Conservation (phyloP, 345 rosid genomes). For the Fremontodendron californicum region DNA sequence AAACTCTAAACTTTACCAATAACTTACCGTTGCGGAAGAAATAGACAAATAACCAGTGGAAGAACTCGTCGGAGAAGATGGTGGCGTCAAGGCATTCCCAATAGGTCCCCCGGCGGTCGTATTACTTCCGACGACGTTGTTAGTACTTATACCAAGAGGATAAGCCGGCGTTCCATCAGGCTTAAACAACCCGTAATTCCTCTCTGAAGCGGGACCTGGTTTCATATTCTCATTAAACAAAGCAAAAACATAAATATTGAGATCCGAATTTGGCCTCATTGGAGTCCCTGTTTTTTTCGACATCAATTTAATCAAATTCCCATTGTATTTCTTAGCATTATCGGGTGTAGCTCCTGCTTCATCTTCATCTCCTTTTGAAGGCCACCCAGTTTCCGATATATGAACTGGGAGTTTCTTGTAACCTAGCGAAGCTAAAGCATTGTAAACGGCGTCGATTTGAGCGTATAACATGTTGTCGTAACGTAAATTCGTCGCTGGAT, state of each 20-base stretch:
- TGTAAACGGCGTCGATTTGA: conserved; percentile 83
- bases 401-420: conserved; percentile 56
- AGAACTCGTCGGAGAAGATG: conserved; percentile 26
- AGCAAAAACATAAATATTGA: conserved; percentile 71
- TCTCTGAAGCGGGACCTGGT: conserved; percentile 91
- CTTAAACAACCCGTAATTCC: conserved; percentile 89
- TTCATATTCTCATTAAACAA: conserved; percentile 92
- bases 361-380: conserved; percentile 81
- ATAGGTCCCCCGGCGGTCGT: conserved; percentile 13
- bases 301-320: conserved; percentile 65
- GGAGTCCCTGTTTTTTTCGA: conserved; percentile 75
- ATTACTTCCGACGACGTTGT: background rate
- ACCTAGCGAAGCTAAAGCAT: conserved; percentile 63
- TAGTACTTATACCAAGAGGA: conserved; percentile 34
- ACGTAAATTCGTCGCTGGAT: conserved; percentile 59
- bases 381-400: conserved; percentile 99
- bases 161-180: conserved; percentile 84
- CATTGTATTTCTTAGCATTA: conserved; percentile 81
- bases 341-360: conserved; percentile 80
- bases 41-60: conserved; percentile 50
- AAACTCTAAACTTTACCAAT: background rate
- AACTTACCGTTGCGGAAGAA: conserved; percentile 41
- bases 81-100: conserved; percentile 21
- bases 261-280: conserved; percentile 54
- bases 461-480: conserved; percentile 93